Evolutionary conservation across 805 yeast genomes (phyloP).

Genomic region (Kuraishia hungarica): DNA sequence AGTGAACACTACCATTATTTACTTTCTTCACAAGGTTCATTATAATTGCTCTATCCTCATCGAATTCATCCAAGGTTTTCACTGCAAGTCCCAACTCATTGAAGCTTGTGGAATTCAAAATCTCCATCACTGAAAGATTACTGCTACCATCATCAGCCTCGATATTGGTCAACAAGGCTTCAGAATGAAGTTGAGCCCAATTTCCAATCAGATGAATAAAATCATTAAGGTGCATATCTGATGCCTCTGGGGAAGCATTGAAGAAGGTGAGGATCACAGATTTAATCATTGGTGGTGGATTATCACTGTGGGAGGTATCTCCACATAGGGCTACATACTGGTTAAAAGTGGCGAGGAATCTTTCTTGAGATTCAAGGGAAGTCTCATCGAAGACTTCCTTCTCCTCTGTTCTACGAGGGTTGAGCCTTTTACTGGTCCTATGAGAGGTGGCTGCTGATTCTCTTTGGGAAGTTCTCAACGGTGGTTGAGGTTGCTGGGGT

Average conservation of each 20-base stretch:
- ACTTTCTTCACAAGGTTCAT: conserved; percentile 9
- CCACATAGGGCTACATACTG: background rate
- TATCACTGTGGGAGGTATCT: background rate
- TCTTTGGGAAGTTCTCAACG: background rate
- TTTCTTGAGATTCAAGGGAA: conserved; percentile 3
- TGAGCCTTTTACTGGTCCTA: conserved; percentile 30
- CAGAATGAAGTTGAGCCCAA: conserved; percentile 19
- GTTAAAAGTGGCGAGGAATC: conserved; percentile 3
- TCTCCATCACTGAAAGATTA: conserved; percentile 21
- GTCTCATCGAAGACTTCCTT: conserved; percentile 3
- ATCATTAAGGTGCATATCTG: conserved; percentile 9
- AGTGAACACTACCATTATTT: conserved; percentile 13
- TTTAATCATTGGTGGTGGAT: background rate
- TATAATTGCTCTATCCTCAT: conserved; percentile 9
- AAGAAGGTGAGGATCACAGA: background rate
- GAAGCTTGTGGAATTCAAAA: conserved; percentile 15
- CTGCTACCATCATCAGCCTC: conserved; percentile 9
- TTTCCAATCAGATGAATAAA: conserved; percentile 18
- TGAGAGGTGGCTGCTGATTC: background rate
- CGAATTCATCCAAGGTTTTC: conserved; percentile 11
- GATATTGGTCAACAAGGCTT: conserved; percentile 4
- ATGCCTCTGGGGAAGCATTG: background rate
- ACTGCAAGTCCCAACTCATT: conserved; percentile 6
- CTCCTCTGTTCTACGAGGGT: conserved; percentile 1
- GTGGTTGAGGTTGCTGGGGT: conserved; percentile 2